Base-by-base conservation (phyloP, 2,329 filamentous ascomycete genomes). In the Trichoderma arundinaceum region DNA sequence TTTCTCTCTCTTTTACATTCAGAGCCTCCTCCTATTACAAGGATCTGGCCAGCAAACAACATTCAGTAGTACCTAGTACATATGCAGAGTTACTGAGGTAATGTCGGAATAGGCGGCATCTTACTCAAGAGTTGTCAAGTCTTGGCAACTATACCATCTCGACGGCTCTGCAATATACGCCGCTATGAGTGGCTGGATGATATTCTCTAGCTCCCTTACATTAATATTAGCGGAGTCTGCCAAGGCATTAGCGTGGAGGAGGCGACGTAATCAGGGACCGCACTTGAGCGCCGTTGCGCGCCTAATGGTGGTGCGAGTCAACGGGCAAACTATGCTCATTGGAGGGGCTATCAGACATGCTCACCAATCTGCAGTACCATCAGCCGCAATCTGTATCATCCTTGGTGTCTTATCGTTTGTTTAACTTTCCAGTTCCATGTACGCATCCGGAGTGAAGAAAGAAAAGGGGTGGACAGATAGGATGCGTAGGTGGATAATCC, bases 191-290 rank as follows among this genome's bases (percentile, higher is more conserved):
- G 59, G 59, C 39, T 53, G 48, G 59, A 52, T 53, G 59, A 62
- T 62, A n/a, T 41, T 62, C 38, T 53, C n/a, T 59, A 59, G 56
- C 56, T 48, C 32, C 41, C 56, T 35, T 13, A 43, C 22, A 19
- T 44, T 53, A 53, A 44, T 49, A 62, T 62, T 35, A 53, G 59
- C 48, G 48, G 59, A 44, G 49, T 6, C 48, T 62, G 59, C 59
- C 59, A 62, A 62, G 59, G 28, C 59, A 9, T 53, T 62, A 62
- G 59, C 28, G 48, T 33, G 22, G 22, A 35, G 59, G 58, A 62
- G 48, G 38, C 59, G 48, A 62, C 59, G 59, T 53, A 62, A 62
- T 62, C 59, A 62, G 59, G 59, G 38, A 62, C 38, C 4, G 57
- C 17, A 48, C 32, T 43, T 60, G 33, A 48, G 41, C 57, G 43